A percentile compares a stretch with the other conserved stretches of the same genome.
Conservation (phyloP, 1,139 yeast genomes). For the Hyphopichia khmerensis region DNA sequence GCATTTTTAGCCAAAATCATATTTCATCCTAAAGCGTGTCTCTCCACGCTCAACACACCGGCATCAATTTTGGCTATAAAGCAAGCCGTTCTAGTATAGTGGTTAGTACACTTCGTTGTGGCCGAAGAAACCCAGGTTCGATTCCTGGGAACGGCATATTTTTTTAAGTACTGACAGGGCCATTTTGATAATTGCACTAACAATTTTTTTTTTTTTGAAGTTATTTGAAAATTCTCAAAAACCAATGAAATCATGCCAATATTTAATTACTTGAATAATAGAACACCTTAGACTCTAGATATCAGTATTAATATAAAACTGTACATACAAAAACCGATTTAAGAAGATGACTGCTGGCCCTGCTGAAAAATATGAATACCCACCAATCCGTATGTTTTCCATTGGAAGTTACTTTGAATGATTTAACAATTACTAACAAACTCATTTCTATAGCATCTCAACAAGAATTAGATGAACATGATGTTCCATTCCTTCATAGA, state of each 20-base stretch:
- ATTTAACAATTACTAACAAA: constrained; percentile 7
- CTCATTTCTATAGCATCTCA: constrained; percentile 25
- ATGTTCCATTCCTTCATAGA: constrained; percentile 48
- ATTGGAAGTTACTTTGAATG: neutral
- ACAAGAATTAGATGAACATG: constrained; percentile 42
- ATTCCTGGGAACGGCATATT: constrained; percentile 54
- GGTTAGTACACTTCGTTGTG: constrained; percentile 57
- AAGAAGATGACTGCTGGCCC: constrained; percentile 10
- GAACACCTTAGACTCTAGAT: no score
- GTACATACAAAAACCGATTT: no score
- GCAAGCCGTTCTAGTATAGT: constrained; percentile 46
- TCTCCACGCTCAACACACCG: no score
- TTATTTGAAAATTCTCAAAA: constrained; percentile 3
- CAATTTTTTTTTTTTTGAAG: constrained; percentile 12
- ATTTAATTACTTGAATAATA: neutral
- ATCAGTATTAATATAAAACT: no score
- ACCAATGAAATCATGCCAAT: neutral
- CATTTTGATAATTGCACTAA: constrained; percentile 11
- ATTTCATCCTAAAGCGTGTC: no score
- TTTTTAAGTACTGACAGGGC: constrained; percentile 3
- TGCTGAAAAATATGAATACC: constrained; percentile 21
- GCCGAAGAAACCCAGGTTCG: constrained; percentile 59
- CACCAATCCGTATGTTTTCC: constrained; percentile 25
- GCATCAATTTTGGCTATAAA: neutral
- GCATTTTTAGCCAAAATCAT: no score